Evolutionary conservation across 768 basidiomycete genomes (phyloP).

Genomic region (Podaxis mareebaensis): DNA sequence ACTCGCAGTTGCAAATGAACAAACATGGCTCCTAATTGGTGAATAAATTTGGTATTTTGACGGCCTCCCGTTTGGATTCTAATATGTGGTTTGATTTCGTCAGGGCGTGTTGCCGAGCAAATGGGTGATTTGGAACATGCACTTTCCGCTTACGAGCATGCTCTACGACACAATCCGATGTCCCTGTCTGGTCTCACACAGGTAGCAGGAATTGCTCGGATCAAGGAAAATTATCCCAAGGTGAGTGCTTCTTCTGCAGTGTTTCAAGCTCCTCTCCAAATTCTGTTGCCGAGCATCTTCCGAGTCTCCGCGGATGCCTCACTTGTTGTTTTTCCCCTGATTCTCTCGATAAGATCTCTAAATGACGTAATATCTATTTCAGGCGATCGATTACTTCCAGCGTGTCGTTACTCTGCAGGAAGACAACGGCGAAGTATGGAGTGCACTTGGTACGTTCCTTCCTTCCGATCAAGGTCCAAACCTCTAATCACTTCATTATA

Average conservation of each 20-base stretch:
- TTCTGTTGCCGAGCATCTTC: slow-evolving; percentile 25
- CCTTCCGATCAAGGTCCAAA: slow-evolving; percentile 7
- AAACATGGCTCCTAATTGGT: slow-evolving; percentile 96
- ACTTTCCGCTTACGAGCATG: slow-evolving; percentile 90
- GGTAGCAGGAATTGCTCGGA: slow-evolving; percentile 94
- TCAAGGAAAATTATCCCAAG: slow-evolving; percentile 97
- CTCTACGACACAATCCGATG: slow-evolving; percentile 91
- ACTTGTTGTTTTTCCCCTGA: slow-evolving; percentile 32
- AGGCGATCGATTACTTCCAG: slow-evolving; percentile 98
- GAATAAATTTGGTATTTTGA: slow-evolving; percentile 23
- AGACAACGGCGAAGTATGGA: slow-evolving; percentile 99
- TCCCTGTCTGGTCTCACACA: slow-evolving; percentile 90
- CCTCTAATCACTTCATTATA: slow-evolving; percentile 29
- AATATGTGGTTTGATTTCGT: slow-evolving; percentile 21
- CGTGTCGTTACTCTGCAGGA: slow-evolving; percentile 87
- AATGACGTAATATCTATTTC: slow-evolving; percentile 41
- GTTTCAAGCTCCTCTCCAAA: slow-evolving; percentile 15
- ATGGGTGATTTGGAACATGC: slow-evolving; percentile 95
- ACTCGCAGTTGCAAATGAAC: slow-evolving; percentile 84
- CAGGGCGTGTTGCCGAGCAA: slow-evolving; percentile 94
- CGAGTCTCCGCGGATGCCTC: slow-evolving; percentile 39
- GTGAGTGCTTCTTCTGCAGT: slow-evolving; percentile 43
- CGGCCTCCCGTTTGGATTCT: slow-evolving; percentile 9
- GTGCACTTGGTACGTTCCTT: slow-evolving; percentile 73
- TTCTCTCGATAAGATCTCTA: slow-evolving; percentile 32